These are phyloP conservation scores for Coprinopsis cinerea DNA, from an alignment of 768 basidiomycete species.

Conservation along the genomic window DNA sequence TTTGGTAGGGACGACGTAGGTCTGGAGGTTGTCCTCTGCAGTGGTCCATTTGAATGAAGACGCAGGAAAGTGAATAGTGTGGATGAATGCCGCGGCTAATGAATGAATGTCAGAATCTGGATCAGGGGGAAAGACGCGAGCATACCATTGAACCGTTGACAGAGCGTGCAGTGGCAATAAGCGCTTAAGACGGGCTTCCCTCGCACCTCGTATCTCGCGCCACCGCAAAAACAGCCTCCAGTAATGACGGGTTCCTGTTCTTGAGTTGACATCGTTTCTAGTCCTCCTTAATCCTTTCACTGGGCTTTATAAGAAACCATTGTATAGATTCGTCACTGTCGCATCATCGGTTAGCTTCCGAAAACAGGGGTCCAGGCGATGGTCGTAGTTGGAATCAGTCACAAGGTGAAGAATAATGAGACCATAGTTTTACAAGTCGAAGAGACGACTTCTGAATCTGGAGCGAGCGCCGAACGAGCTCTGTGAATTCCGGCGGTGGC, in stretches of 20 bases:
- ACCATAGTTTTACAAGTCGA: no score
- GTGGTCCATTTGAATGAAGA: conserved; percentile 50
- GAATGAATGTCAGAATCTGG: not conserved
- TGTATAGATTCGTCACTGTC: not conserved
- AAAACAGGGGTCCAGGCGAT: no score
- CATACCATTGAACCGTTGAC: conserved; percentile 55
- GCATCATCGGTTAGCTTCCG: not conserved
- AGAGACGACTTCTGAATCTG: no score
- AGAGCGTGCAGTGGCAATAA: conserved; percentile 68
- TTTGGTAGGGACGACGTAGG: conserved; percentile 42
- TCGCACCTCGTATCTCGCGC: conserved; percentile 39
- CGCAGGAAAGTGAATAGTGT: conserved; percentile 51
- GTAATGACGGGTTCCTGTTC: not conserved
- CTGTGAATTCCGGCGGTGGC: conserved; percentile 3
- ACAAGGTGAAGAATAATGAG: no score
- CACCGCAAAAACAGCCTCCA: conserved; percentile 59
- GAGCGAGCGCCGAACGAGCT: not conserved
- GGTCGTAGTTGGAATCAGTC: no score
- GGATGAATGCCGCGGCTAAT: conserved; percentile 55
- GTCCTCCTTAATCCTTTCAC: no score
- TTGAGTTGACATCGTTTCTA: conserved; percentile 1
- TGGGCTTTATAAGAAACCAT: not conserved
- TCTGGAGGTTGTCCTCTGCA: conserved; percentile 32
- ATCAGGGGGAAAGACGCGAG: conserved; percentile 1
- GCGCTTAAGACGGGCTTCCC: conserved; percentile 49